Base-by-base conservation (phyloP, 2,329 filamentous ascomycete genomes). In the Hymenoscyphus infarciens region DNA sequence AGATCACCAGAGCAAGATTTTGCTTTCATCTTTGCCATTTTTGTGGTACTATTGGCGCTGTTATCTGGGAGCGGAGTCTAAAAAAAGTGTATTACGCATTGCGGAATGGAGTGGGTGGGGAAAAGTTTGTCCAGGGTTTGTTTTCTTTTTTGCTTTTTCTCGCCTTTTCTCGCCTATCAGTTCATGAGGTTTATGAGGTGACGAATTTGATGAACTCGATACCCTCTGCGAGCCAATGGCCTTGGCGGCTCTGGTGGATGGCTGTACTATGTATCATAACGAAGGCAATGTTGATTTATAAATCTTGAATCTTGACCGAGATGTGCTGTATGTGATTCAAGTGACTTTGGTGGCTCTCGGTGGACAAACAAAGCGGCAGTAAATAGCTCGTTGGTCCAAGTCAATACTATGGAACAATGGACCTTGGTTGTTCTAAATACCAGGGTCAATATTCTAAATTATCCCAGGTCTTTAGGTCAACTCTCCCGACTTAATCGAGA, bases 21-120 rank as follows among this genome's bases (percentile, higher is more conserved):
- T 52, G 45, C 45, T 52, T 52, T 52, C 45, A 52, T 52, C 45
- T 52, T 52, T 52, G 45, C 45, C 25, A 52, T 52, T 22, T 52
- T 52, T 52, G 45, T 52, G 19, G 45, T 25, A 25, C 19, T 52
- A 52, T 22, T 52, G 19, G 45, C 45, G 22, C 45, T 52, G 7
- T 52, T 15, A 31, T 22, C 8, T 52, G 2, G 8, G 22, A n/a
- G 22, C 10, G 45, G 19, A 52, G 45, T 22, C 45, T 22, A 25
- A 22, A 35, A 49, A 52, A 22, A n/a, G 19, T 52, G 45, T 22
- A 52, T 13, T 22, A 52, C 19, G 19, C 42, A 52, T 52, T 11
- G 8, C 7, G 19, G 13, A 52, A 19, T 52, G 45, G 7, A 38
- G 19, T 52, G 45, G 45, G 6, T 19, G n/a, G n/a, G 42, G 42